Evolutionary conservation across 2,329 filamentous ascomycete genomes (phyloP), one percentile per base, ranked within the genome.

Genomic region (Xylariomycetidae sp.): DNA sequence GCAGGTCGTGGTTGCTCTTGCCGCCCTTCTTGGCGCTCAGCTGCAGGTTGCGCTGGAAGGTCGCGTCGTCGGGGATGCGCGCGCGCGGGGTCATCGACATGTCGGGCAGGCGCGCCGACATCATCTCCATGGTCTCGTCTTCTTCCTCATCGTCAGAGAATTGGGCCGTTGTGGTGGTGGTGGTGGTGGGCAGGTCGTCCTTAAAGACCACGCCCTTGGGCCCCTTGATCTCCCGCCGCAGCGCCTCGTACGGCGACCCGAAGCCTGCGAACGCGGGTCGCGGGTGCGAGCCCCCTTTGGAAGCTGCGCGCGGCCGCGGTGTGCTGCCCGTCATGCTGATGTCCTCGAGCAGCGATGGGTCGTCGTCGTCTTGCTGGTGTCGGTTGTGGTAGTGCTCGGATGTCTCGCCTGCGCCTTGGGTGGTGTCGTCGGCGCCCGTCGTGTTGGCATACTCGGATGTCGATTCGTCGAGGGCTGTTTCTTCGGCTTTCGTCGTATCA

Each of bases 181-280:
- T 29, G 16, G 25, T 22, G 31, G 31, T 32, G 19, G 34, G 35
- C 20, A 44, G 22, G 58, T 49, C 48, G 25, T 53, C 50, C 37
- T 56, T 51, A 31, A 59, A 58, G 37, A 60, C 54, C 7, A 53
- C 46, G 13, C 55, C 50, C 22, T 65, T 61, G n/a, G n/a, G n/a
- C 33, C 60, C 63, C 47, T 72, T 66, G 49, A 88, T 68, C 53
- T 88, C 79, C 35, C 76, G 73, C 46, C 77, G 79, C 42, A 90
- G 68, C 2, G 70, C 64, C 56, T 92, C 84, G 57, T 90, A 93
- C 0, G 86, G 83, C 0, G 85, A 88, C 19, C 79, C 74, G 42
- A 86, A 79, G 23, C 77, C 70, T 16, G 80, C 79, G 52, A 83
- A 74, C 31, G 53, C 47, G 16, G 18, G 16, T 12, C 18, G 13